A percentile compares a stretch with the other conserved stretches of the same genome.
These are phyloP conservation scores for Fonsecaea pedrosoi DNA, from an alignment of 2,329 filamentous ascomycete species.

Conservation along the genomic window DNA sequence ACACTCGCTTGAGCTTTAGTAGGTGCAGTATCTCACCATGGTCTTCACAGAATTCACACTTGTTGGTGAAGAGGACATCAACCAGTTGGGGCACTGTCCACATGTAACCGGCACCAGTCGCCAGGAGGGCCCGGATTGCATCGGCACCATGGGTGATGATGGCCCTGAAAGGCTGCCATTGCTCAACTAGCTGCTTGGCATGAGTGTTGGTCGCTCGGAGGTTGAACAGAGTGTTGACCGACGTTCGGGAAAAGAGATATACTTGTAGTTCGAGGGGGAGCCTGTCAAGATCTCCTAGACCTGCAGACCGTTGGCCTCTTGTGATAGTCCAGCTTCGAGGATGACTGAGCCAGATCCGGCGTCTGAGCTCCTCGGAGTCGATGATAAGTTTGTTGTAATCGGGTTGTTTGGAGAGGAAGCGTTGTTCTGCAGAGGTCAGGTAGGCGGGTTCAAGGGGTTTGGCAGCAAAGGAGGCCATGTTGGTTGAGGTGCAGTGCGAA, in stretches of 20 bases:
- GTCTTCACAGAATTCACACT: constrained; percentile 26
- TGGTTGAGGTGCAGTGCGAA: neutral
- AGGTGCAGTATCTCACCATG: constrained; percentile 30
- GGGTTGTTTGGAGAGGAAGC: constrained; percentile 18
- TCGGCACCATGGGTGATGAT: constrained; percentile 20
- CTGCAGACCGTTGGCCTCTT: neutral
- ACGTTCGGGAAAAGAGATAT: constrained; percentile 10
- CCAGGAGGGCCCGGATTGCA: constrained; percentile 22
- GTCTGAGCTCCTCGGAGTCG: constrained; percentile 6
- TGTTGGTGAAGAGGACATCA: constrained; percentile 20
- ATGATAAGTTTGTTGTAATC: constrained; percentile 23
- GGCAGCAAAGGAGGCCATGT: neutral
- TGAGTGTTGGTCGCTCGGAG: constrained; percentile 17
- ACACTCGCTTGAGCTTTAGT: constrained; percentile 27
- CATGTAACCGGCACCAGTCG: constrained; percentile 17
- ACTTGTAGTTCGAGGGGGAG: constrained; percentile 21
- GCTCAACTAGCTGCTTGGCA: constrained; percentile 22
- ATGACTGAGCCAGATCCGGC: constrained; percentile 9
- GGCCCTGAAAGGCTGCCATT: constrained; percentile 23
- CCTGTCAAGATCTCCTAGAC: constrained; percentile 18
- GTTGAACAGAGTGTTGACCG: constrained; percentile 18
- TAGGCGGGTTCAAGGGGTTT: constrained; percentile 1
- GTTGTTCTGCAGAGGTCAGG: neutral
- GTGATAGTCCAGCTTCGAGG: constrained; percentile 6
- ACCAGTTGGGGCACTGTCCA: constrained; percentile 25